phyloP scores from a whole-genome alignment of 305 asterid genomes.

The Ilex paraguariensis region DNA sequence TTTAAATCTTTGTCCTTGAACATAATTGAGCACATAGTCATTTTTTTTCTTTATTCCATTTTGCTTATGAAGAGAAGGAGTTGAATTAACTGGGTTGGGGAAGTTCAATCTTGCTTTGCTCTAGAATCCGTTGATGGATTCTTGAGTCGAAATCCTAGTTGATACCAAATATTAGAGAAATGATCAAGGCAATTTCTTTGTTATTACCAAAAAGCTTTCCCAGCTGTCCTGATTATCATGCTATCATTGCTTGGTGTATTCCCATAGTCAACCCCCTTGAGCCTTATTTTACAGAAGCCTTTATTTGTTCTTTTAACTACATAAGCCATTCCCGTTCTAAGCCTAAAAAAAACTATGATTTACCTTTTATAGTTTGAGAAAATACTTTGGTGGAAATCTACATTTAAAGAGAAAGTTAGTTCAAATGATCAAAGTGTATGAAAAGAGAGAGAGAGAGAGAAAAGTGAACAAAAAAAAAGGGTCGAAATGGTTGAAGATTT shows the following conservation, averaged over 20 bases:
- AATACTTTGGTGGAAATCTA: neutral
- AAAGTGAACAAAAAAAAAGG: too few species aligned
- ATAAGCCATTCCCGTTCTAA: neutral
- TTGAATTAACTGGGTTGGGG: too few species aligned
- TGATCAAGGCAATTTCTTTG: neutral
- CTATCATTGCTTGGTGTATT: too few species aligned
- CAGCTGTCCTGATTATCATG: neutral
- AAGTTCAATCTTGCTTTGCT: too few species aligned
- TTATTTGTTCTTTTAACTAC: neutral
- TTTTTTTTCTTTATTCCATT: too few species aligned
- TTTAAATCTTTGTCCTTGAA: neutral
- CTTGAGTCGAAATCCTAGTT: neutral
- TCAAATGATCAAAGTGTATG: neutral
- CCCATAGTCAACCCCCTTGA: neutral
- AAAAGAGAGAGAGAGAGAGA: too few species aligned
- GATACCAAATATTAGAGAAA: too few species aligned
- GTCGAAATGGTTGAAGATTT: too few species aligned
- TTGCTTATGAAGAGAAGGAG: too few species aligned
- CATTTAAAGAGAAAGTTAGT: neutral
- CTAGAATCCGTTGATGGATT: neutral
- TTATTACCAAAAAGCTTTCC: neutral
- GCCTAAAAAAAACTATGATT: neutral
- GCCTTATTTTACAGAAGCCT: neutral
- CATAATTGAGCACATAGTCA: too few species aligned
- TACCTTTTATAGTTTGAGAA: neutral